Conservation (phyloP, 371 early-diverging fungal genomes). For the Massospora cicadina region DNA sequence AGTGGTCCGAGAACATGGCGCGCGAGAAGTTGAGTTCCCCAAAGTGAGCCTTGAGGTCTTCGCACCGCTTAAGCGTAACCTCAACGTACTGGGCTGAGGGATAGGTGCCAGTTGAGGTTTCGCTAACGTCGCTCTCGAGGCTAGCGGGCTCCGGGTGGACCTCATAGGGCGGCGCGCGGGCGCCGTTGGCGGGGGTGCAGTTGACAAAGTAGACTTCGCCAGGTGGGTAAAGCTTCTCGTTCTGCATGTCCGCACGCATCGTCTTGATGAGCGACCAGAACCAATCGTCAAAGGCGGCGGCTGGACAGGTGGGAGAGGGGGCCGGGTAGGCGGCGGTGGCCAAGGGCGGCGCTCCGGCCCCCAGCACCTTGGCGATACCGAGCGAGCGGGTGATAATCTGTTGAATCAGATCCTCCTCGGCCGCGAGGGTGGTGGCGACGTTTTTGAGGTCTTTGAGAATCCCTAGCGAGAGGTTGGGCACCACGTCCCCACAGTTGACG, state of each 20-base stretch:
- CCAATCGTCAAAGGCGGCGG: slow-evolving; percentile 27
- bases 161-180: not conserved
- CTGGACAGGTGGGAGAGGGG: slow-evolving; percentile 5
- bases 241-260: slow-evolving; percentile 56
- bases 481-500: slow-evolving; percentile 51
- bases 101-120: slow-evolving; percentile 5
- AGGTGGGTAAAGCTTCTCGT: slow-evolving; percentile 65
- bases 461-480: slow-evolving; percentile 50
- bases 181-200: slow-evolving; percentile 20
- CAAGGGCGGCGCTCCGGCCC: slow-evolving; percentile 13
- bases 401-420: slow-evolving; percentile 42
- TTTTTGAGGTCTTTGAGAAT: slow-evolving; percentile 52
- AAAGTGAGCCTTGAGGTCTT: slow-evolving; percentile 44
- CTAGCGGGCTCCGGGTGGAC: not conserved
- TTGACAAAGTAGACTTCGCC: slow-evolving; percentile 45
- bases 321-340: slow-evolving; percentile 10
- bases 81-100: slow-evolving; percentile 15
- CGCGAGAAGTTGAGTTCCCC: slow-evolving; percentile 43
- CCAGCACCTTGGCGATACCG: slow-evolving; percentile 20
- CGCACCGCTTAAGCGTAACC: slow-evolving; percentile 33
- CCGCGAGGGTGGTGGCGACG: slow-evolving; percentile 43
- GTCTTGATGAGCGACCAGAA: slow-evolving; percentile 64
- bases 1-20: slow-evolving; percentile 55
- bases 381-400: slow-evolving; percentile 43
- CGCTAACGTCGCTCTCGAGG: not conserved